Evolutionary conservation across 768 basidiomycete species (phyloP).

Genomic region (Steccherinum ochraceum): DNA sequence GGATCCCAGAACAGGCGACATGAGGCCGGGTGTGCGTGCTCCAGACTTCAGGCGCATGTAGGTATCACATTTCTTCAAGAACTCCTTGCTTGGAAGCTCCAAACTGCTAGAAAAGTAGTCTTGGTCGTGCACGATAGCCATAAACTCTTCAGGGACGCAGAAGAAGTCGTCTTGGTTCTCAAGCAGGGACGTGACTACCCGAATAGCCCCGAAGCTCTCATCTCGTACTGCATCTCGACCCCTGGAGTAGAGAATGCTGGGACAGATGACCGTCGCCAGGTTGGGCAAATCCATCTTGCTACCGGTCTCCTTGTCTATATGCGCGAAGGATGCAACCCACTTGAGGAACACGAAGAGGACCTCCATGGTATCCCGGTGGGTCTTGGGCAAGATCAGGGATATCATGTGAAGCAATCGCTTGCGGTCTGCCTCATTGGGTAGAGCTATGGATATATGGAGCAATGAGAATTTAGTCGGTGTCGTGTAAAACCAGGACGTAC

Average conservation of each 20-base stretch:
- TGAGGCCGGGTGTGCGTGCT: conserved; percentile 43
- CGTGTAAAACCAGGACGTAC: conserved; percentile 42
- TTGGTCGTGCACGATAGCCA: conserved; percentile 81
- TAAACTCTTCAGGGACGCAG: conserved; percentile 87
- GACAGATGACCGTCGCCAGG: conserved; percentile 94
- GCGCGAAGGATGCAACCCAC: conserved; percentile 99
- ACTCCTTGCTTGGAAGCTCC: conserved; percentile 91
- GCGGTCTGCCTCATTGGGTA: conserved; percentile 72
- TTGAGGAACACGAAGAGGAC: conserved; percentile 97
- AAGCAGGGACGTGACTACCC: conserved; percentile 77
- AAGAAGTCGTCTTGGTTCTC: conserved; percentile 96
- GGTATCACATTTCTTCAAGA: conserved; percentile 92
- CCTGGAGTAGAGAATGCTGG: conserved; percentile 93
- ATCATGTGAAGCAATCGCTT: conserved; percentile 81
- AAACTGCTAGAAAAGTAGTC: conserved; percentile 85
- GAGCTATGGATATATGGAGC: conserved; percentile 41
- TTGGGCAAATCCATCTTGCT: conserved; percentile 98
- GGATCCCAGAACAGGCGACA: conserved; percentile 29
- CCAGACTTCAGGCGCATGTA: conserved; percentile 69
- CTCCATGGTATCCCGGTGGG: conserved; percentile 96
- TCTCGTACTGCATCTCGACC: conserved; percentile 83
- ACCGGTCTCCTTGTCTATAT: conserved; percentile 88
- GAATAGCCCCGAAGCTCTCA: conserved; percentile 87
- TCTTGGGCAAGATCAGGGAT: conserved; percentile 82
- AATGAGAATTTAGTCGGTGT: conserved; percentile 4